Evolutionary conservation across 352 stramenopile species (phyloP).

Genomic region (Phytophthora hybrid): DNA sequence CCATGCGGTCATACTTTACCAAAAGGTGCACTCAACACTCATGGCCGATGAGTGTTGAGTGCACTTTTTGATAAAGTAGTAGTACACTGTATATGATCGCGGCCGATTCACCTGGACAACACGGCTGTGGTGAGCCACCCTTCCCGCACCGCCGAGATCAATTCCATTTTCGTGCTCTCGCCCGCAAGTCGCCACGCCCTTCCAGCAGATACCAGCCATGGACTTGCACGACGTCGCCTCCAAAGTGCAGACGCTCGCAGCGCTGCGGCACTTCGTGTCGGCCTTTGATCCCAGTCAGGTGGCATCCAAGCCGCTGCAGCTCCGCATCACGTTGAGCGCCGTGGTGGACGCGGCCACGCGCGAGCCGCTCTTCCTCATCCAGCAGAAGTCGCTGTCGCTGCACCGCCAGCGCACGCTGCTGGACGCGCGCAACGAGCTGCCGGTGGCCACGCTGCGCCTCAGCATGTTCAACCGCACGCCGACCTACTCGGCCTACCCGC

Average conservation of each 20-base stretch:
- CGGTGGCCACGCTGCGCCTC: conserved; percentile 42
- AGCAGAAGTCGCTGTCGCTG: conserved; percentile 44
- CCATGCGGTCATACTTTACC: too few species aligned
- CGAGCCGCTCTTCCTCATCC: conserved; percentile 40
- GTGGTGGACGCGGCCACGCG: conserved; percentile 33
- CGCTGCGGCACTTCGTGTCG: conserved; percentile 48
- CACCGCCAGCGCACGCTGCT: conserved; percentile 49
- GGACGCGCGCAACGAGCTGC: conserved; percentile 43
- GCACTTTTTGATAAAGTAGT: too few species aligned
- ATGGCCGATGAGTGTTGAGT: too few species aligned
- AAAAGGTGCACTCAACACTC: too few species aligned
- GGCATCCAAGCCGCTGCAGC: conserved; percentile 30
- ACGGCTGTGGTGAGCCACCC: conserved; percentile 1
- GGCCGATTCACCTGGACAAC: not conserved
- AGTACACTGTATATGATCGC: too few species aligned
- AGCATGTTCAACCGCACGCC: conserved; percentile 46
- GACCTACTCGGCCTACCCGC: conserved; percentile 46
- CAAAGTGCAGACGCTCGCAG: conserved; percentile 46
- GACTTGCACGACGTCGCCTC: conserved; percentile 41
- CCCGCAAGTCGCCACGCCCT: not conserved
- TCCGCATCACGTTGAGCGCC: conserved; percentile 33
- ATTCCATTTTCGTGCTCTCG: conserved; percentile 11
- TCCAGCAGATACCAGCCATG: conserved; percentile 14
- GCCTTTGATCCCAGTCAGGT: conserved; percentile 46
- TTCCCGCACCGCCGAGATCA: not conserved